These are phyloP conservation scores for Sanguinoderma infundibulare DNA, from an alignment of 1,284 basidiomycete species.

Conservation along the genomic window DNA sequence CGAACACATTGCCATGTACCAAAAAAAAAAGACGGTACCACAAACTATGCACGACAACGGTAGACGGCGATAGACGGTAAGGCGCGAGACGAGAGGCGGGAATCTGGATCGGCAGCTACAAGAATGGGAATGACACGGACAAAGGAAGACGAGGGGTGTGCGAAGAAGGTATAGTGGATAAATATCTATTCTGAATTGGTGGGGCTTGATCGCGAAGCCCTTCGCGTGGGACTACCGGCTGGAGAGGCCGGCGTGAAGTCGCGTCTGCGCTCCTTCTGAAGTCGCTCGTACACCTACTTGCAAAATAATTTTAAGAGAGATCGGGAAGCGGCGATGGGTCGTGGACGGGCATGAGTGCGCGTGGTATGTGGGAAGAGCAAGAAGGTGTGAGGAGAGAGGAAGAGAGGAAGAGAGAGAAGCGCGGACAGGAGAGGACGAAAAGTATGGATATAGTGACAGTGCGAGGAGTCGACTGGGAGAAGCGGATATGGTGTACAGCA, in stretches of 20 bases:
- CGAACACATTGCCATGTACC: neutral
- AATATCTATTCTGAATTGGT: slow-evolving; percentile 34
- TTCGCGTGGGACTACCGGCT: slow-evolving; percentile 37
- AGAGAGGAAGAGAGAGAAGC: slow-evolving; percentile 12
- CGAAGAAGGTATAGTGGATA: slow-evolving; percentile 17
- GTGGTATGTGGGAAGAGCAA: slow-evolving; percentile 1
- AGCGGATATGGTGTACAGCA: slow-evolving; percentile 20
- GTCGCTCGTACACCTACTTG: slow-evolving; percentile 28
- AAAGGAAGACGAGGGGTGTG: neutral
- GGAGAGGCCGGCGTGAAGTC: neutral
- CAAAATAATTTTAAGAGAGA: slow-evolving; percentile 29
- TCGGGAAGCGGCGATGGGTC: neutral
- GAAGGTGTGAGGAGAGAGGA: slow-evolving; percentile 1
- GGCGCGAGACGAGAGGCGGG: neutral
- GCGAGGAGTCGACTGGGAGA: slow-evolving; percentile 17
- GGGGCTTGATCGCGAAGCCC: slow-evolving; percentile 54
- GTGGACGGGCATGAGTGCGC: neutral
- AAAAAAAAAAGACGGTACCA: neutral
- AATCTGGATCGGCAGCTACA: neutral
- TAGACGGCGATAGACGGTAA: neutral
- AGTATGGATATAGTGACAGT: slow-evolving; percentile 29
- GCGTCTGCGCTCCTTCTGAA: slow-evolving; percentile 22
- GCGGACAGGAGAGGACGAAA: slow-evolving; percentile 7
- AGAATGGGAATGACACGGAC: neutral
- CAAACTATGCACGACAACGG: neutral